Conservation (phyloP, 2,329 filamentous ascomycete species). For the Ascochyta rabiei region DNA sequence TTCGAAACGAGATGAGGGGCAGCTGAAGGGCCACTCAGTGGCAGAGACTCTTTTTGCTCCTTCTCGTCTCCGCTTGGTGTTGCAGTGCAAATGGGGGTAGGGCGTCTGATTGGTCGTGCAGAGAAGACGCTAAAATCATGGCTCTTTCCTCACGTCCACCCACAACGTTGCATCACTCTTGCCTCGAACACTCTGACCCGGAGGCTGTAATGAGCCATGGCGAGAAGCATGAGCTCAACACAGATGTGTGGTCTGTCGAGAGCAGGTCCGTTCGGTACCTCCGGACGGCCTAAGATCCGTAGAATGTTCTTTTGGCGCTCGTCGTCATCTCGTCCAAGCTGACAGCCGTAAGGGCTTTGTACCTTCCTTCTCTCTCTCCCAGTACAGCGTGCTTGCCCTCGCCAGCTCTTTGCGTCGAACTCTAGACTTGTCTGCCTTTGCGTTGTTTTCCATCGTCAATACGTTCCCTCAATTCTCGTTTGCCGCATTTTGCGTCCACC, state of each 20-base stretch:
- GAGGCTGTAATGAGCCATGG: conserved; percentile 31
- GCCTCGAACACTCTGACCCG: conserved; percentile 24
- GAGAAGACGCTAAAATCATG: conserved; percentile 28
- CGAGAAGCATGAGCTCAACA: conserved; percentile 8
- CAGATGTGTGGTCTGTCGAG: conserved; percentile 24
- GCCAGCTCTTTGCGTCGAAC: conserved; percentile 1
- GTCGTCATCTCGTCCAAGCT: conserved; percentile 19
- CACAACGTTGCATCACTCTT: conserved; percentile 35
- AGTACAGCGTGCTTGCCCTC: conserved; percentile 20
- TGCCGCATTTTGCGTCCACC: neutral
- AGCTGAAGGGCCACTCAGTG: conserved; percentile 30
- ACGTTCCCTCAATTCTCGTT: conserved; percentile 3
- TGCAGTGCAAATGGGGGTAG: conserved; percentile 21
- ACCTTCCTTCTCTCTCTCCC: conserved; percentile 24
- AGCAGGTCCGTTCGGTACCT: conserved; percentile 12
- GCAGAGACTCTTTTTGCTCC: conserved; percentile 21
- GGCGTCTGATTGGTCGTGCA: conserved; percentile 31
- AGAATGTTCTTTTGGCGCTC: conserved; percentile 22
- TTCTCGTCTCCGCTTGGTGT: conserved; percentile 19
- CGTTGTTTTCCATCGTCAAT: conserved; percentile 10
- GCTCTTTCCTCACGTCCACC: conserved; percentile 34
- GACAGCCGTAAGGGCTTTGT: conserved; percentile 20
- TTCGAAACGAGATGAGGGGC: conserved; percentile 39
- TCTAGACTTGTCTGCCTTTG: conserved; percentile 16
- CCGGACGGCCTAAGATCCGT: conserved; percentile 15